A percentile compares a stretch with the other conserved stretches of the same genome.
Conservation (phyloP, 106 monocot genomes). For the Agapanthus africanus region DNA sequence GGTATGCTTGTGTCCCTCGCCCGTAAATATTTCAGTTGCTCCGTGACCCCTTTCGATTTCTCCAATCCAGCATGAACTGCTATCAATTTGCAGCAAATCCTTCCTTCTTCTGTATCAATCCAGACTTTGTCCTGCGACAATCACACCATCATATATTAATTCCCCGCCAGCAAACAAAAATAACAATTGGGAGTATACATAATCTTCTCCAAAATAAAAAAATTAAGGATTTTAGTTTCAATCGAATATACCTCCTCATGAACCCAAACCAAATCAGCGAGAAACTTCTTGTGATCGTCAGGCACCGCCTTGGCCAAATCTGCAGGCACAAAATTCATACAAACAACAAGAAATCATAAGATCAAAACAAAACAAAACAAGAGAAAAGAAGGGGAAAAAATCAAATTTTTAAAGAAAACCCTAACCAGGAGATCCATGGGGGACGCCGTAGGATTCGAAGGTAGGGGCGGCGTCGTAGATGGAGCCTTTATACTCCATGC, state of each 20-base stretch:
- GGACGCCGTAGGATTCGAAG: constrained; percentile 83
- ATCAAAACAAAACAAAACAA: too few species aligned
- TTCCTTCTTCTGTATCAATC: constrained; percentile 51
- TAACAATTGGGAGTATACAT: too few species aligned
- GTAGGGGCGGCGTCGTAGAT: constrained; percentile 83
- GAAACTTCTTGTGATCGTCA: constrained; percentile 74
- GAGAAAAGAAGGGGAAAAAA: too few species aligned
- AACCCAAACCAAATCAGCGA: constrained; percentile 71
- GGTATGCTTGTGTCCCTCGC: constrained; percentile 64
- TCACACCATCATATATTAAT: background rate
- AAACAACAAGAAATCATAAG: background rate
- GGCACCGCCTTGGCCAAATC: constrained; percentile 75
- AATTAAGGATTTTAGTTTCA: too few species aligned
- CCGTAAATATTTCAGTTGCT: constrained; percentile 51
- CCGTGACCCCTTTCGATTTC: constrained; percentile 47
- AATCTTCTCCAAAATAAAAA: too few species aligned
- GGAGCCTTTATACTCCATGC: constrained; percentile 64
- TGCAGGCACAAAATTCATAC: constrained; percentile 10
- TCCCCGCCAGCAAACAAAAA: background rate
- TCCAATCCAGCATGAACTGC: constrained; percentile 90
- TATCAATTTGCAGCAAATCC: constrained; percentile 54
- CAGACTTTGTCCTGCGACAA: constrained; percentile 53
- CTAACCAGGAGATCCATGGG: constrained; percentile 84
- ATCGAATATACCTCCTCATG: constrained; percentile 94
- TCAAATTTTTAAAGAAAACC: too few species aligned